A percentile compares a stretch with the other conserved stretches of the same genome.
These are phyloP conservation scores for Aspergillus melleus DNA, from an alignment of 2,329 filamentous ascomycete genomes.

Conservation along the genomic window DNA sequence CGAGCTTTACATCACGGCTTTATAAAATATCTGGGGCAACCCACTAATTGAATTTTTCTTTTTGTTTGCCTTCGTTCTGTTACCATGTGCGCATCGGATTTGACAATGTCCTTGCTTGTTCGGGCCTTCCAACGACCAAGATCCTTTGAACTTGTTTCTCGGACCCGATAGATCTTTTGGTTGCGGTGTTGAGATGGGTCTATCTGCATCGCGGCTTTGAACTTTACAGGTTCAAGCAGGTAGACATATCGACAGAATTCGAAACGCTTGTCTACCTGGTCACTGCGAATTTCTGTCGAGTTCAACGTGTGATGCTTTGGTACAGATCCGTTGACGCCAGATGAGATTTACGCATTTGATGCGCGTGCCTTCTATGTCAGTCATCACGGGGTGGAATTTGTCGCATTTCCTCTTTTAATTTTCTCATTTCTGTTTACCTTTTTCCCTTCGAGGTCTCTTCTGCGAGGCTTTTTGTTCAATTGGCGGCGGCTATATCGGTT, in stretches of 20 bases:
- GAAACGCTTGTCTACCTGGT: background rate
- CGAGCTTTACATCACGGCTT: conserved; percentile 20
- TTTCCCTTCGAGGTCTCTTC: conserved; percentile 3
- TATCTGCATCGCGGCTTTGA: background rate
- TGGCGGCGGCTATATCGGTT: conserved; percentile 10
- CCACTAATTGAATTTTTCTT: conserved; percentile 31
- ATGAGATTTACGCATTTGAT: conserved; percentile 12
- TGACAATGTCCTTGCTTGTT: background rate
- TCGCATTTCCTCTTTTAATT: conserved; percentile 17
- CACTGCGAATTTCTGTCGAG: background rate
- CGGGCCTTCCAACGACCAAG: background rate
- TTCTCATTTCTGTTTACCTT: conserved; percentile 5
- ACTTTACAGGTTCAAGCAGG: background rate
- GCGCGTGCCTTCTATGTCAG: conserved; percentile 12
- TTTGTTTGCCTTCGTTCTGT: conserved; percentile 10
- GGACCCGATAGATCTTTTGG: background rate
- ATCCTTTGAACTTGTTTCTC: background rate
- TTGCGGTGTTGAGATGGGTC: background rate
- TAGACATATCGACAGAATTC: background rate
- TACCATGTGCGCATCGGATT: background rate
- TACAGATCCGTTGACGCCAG: background rate
- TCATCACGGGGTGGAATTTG: conserved; percentile 18
- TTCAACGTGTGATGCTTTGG: background rate
- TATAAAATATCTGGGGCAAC: conserved; percentile 39
- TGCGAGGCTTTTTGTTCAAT: conserved; percentile 6